phyloP scores from a whole-genome alignment of 805 yeast genomes.

The Ogataea salicorniae region DNA sequence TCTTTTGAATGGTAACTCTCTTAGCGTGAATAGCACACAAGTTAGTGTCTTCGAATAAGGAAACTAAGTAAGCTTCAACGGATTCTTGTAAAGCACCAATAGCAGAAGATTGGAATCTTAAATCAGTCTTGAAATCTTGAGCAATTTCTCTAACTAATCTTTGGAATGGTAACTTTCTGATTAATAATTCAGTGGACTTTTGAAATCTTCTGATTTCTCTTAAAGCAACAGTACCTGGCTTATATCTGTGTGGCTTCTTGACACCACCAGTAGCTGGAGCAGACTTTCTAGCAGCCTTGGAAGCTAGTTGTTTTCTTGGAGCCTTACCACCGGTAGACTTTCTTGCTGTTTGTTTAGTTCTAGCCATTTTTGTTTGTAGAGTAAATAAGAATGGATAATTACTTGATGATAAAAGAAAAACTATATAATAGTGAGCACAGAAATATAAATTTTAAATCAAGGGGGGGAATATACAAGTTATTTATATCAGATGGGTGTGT shows the following conservation, averaged over 20 bases:
- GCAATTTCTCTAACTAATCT: constrained; percentile 95
- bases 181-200: constrained; percentile 89
- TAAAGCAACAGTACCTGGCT: constrained; percentile 95
- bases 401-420: background rate
- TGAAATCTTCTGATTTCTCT: constrained; percentile 98
- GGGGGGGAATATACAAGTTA: background rate
- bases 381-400: background rate
- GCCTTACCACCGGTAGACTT: constrained; percentile 95
- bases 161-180: constrained; percentile 96
- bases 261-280: constrained; percentile 93
- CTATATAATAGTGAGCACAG: background rate
- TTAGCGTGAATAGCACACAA: constrained; percentile 98
- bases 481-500: background rate
- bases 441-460: background rate
- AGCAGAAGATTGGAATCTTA: constrained; percentile 96
- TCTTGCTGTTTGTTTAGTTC: constrained; percentile 94
- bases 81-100: constrained; percentile 98
- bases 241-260: constrained; percentile 92
- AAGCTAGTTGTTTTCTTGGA: constrained; percentile 90
- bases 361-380: constrained; percentile 52
- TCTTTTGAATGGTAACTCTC: constrained; percentile 98
- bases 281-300: constrained; percentile 90
- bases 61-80: constrained; percentile 95
- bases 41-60: constrained; percentile 95
- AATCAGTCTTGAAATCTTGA: constrained; percentile 86